These are phyloP conservation scores for Oxalis stricta DNA, from an alignment of 441 rosid species.

Conservation along the genomic window DNA sequence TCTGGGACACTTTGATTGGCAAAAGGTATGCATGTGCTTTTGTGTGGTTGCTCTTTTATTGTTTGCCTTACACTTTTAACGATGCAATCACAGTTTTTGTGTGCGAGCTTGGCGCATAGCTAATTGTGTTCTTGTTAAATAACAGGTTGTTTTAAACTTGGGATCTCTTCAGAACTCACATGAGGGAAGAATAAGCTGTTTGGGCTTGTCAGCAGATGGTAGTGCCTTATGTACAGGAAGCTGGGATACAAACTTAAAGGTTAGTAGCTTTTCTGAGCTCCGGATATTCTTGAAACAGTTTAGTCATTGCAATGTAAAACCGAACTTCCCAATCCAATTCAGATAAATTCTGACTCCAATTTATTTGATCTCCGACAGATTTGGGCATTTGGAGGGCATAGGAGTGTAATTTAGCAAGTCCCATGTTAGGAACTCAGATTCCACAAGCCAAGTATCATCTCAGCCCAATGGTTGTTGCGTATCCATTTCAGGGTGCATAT, in stretches of 20 bases:
- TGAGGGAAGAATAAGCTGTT: slow-evolving; percentile 56
- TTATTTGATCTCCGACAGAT: slow-evolving; percentile 31
- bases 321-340: neutral
- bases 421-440: neutral
- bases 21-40: slow-evolving; percentile 28
- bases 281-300: no score
- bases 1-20: slow-evolving; percentile 94
- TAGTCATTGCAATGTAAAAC: no score
- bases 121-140: slow-evolving; percentile 5
- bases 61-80: neutral
- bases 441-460: neutral
- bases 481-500: neutral
- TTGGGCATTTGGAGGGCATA: slow-evolving; percentile 92
- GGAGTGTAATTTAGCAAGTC: slow-evolving; percentile 46
- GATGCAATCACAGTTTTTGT: neutral
- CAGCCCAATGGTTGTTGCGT: neutral
- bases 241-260: slow-evolving; percentile 93
- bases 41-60: neutral
- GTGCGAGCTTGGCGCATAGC: neutral
- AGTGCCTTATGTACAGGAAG: slow-evolving; percentile 99
- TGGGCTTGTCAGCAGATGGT: slow-evolving; percentile 94
- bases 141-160: slow-evolving; percentile 74
- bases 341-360: neutral
- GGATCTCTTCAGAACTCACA: slow-evolving; percentile 74
- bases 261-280: no score